Evolutionary conservation across 371 early-diverging fungal species (phyloP), one percentile per base, ranked within the genome.

Genomic region (Capillidium rhysosporum): DNA sequence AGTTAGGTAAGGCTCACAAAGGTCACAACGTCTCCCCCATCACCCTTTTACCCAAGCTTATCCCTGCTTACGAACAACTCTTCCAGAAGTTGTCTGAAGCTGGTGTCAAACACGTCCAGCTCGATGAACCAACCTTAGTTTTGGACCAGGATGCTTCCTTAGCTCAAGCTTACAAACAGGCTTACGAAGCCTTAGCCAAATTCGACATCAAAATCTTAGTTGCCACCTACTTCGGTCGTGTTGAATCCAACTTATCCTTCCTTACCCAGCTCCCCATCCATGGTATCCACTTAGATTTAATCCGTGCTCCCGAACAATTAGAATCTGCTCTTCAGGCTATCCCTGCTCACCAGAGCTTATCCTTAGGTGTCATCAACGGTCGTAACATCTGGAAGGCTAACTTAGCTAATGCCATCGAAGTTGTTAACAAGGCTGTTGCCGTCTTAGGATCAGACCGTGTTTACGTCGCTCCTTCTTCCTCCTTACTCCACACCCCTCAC

Each of bases 331-430:
- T 84, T 55, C 59, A 56, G 34, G 65, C 70, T 57, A 57, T 80
- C 38, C 64, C 73, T 48, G 59, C 63, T 26, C 62, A 64, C 59
- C 60, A 66, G 46, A 10, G 25, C 40, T 70, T 93, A 44, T 92
- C 92, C 23, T 74, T 88, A 52, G 94, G 95, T 65, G 72, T 92
- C 45, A 71, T 91, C 59, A 78, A 92, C 67, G 96, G 96, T 48
- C 86, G 96, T 63, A 94, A 95, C 78, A 80, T 95, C 68, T 95
- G 96, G 96, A 90, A 87, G 73, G 72, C 83, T 61, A 82, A 92
- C 72, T 66, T 92, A 46, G 71, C 65, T 60, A 66, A 70, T 54
- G 84, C 87, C 56, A 71, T 91, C 40, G 68, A 66, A 29, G 59
- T 75, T 31, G 86, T 78, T 58, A 59, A 75, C 57, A 69, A 76